Conservation (phyloP, 2,329 filamentous ascomycete genomes). For the Pezicula rhizophila region DNA sequence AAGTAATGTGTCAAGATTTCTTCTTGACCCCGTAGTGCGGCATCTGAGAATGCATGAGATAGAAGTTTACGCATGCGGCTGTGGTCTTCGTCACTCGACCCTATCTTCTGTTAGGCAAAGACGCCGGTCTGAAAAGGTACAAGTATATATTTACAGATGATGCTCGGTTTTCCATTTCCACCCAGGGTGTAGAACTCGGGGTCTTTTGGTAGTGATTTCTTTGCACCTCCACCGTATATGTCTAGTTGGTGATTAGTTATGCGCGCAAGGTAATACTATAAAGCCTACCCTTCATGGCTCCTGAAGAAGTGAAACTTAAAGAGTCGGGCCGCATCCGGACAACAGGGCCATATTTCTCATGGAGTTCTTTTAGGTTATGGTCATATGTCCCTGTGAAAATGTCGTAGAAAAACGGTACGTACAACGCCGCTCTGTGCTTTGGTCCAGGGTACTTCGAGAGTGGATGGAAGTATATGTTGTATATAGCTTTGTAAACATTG, state of each 20-base stretch:
- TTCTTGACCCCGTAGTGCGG: slow-evolving; percentile 24
- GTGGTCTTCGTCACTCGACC: slow-evolving; percentile 10
- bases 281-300: neutral
- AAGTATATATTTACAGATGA: neutral
- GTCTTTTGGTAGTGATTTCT: neutral
- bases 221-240: neutral
- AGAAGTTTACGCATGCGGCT: slow-evolving; percentile 18
- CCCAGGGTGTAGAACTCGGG: neutral
- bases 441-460: neutral
- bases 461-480: slow-evolving; percentile 1
- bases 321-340: neutral
- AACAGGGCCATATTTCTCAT: neutral
- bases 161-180: neutral
- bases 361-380: neutral
- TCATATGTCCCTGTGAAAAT: neutral
- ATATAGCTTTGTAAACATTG: neutral
- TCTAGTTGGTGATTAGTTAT: neutral
- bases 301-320: neutral
- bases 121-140: neutral
- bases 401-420: neutral
- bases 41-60: slow-evolving; percentile 23
- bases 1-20: neutral
- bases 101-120: neutral
- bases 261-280: neutral
- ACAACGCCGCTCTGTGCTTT: neutral